Base-by-base conservation (phyloP, 208 protist species). In the Leishmania turanica region DNA sequence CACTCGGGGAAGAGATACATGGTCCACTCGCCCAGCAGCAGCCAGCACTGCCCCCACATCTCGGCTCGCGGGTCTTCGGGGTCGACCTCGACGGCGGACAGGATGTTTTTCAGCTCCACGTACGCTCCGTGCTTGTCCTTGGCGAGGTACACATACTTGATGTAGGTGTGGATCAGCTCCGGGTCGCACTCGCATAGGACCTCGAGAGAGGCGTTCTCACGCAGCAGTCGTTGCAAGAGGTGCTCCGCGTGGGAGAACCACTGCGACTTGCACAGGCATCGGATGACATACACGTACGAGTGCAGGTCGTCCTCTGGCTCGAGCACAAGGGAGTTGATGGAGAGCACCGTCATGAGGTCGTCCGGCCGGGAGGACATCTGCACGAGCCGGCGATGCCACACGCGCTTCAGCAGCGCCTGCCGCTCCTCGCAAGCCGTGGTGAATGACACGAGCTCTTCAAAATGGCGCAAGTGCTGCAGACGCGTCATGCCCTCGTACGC, bases 401-500 rank as follows among this genome's bases (percentile, higher is more conserved):
- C 92, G 9, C 93, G 73, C 68, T 84, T 84, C 51, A 98, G 85
- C 87, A 96, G 88, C 34, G 62, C 69, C 68, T 84, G 82, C 9
- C 95, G 88, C 68, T 98, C 91, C 51, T 60, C 72, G 60, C 78
- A 83, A 19, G 92, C 91, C 34, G 84, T 92, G 62, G 98, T 97
- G 92, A 98, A 99, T 40, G 92, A 90, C 24, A 99, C 93, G 51
- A 99, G 92, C 89, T 99, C 99, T 88, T 99, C 99, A 82, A 99
- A 96, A 90, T 99, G 99, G 9, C 95, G 88, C 27, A 99, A 86
- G 87, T 99, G 99, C 91, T 99, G 99, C 78, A 99, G 87, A 27
- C 92, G 76, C n/a, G 99, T 97, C 8, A 99, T 89, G 24, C 91
- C 88, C 24, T 98, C 91, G 90, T 99, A 99, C 17, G 91, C 83